Conservation (phyloP, 2,329 filamentous ascomycete species). For the Ciborinia camelliae region DNA sequence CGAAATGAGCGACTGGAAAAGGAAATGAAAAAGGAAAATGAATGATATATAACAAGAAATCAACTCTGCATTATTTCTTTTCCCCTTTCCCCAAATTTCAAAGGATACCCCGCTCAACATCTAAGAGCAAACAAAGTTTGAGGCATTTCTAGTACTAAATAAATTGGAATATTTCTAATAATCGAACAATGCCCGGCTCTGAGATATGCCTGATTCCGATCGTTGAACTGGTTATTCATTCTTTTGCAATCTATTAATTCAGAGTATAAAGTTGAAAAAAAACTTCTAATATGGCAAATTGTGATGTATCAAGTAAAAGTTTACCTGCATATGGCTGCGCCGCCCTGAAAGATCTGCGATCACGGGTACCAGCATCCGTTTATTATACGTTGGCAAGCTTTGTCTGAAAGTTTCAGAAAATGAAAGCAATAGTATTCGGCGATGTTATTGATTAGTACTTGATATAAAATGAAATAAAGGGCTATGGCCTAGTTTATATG, state of each 20-base stretch:
- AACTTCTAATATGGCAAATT: not conserved
- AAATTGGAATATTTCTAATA: not conserved
- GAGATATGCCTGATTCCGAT: not conserved
- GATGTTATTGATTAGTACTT: not conserved
- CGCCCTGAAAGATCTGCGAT: not conserved
- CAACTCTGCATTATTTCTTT: not conserved
- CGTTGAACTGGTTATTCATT: not conserved
- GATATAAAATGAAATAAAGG: too few relatives aligned
- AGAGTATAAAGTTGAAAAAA: not conserved
- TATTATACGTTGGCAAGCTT: not conserved
- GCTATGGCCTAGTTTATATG: not conserved
- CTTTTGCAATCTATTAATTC: not conserved
- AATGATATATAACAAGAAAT: not conserved
- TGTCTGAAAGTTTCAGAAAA: not conserved
- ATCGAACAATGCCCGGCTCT: not conserved
- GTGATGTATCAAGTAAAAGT: not conserved
- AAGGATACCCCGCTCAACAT: conserved; percentile 6
- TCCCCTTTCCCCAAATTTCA: not conserved
- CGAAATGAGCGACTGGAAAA: conserved; percentile 13
- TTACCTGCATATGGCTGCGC: not conserved
- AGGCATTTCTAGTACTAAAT: not conserved
- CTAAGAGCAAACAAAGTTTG: not conserved
- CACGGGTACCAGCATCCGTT: not conserved
- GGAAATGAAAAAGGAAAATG: not conserved
- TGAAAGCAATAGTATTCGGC: not conserved